phyloP scores from a whole-genome alignment of 345 rosid species.

The Abelmoschus esculentus region DNA sequence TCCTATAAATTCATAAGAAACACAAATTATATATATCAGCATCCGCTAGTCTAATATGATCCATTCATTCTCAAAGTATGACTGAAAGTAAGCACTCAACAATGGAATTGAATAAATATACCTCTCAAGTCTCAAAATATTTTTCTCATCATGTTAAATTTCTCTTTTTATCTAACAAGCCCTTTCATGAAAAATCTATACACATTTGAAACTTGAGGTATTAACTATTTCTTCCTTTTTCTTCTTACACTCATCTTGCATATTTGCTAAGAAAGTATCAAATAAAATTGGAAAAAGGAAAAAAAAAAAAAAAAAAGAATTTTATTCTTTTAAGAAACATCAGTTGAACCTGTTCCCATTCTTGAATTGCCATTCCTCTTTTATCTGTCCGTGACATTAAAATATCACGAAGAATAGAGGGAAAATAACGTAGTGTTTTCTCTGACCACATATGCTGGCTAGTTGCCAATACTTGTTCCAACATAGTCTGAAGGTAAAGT shows the following conservation, averaged over 20 bases:
- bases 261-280: conserved; percentile 1
- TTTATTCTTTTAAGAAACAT: background rate
- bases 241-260: background rate
- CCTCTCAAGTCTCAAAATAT: background rate
- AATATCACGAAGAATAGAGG: conserved; percentile 69
- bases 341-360: conserved; percentile 72
- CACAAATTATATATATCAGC: background rate
- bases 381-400: conserved; percentile 61
- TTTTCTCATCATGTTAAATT: background rate
- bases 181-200: conserved; percentile 3
- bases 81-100: conserved; percentile 3
- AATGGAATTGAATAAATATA: background rate
- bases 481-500: conserved; percentile 77
- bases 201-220: background rate
- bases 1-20: background rate
- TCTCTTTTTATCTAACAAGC: conserved; percentile 3
- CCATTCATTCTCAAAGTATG: background rate
- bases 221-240: background rate
- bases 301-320: no score
- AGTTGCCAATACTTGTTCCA: conserved; percentile 81
- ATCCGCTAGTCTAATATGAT: background rate
- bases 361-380: conserved; percentile 60
- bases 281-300: background rate
- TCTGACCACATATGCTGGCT: conserved; percentile 97
- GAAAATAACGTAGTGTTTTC: conserved; percentile 75